Base-by-base conservation (phyloP, 192 early-diverging fungal genomes). In the Podila epigama region DNA sequence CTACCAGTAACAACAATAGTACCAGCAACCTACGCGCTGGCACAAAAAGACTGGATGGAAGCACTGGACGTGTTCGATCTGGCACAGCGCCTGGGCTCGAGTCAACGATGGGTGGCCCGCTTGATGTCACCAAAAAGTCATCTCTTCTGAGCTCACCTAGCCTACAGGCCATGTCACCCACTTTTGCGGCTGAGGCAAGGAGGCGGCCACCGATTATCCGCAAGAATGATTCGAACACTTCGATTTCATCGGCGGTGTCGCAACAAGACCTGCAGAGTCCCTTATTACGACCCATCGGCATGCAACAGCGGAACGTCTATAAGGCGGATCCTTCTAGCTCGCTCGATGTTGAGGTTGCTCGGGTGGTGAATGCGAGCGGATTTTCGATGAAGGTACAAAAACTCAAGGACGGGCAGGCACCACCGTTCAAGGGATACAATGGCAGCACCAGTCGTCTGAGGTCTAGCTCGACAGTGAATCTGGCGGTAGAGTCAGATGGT, bases 321-420 rank as follows among this genome's bases (percentile, higher is more conserved):
- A 68, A 60, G 57, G 70, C 89, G 3, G 83, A 90, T 65, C 81
- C 89, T 18, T 79, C 65, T 41, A 86, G 85, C 58, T 81, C 79
- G 31, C 56, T 90, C 39, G 89, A 90, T 78, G 82, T 88, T 3
- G 87, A 88, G 44, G 79, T 89, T 1, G 89, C 82, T 13, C 54
- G 72, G 20, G 84, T 90, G 15, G 86, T 90, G 13, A 90, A 90
- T 50, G 85, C 85, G 6, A 88, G 82, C 16, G 86, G 86, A 11
- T 83, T 80, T 53, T 70, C 75, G 34, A 81, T 81, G 58, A 84
- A 81, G 70, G 80, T 89, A 5, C 70, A 71, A 20, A 80, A 84
- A 70, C 81, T 89, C 39, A 79, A 75, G 66, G 71, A 75, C 3
- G 65, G 71, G 2, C 64, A 60, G 34, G 59, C 44, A 5, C 52